Evolutionary conservation across 192 early-diverging fungal genomes (phyloP), one percentile per base, ranked within the genome.

Genomic region (Lobosporangium transversale): DNA sequence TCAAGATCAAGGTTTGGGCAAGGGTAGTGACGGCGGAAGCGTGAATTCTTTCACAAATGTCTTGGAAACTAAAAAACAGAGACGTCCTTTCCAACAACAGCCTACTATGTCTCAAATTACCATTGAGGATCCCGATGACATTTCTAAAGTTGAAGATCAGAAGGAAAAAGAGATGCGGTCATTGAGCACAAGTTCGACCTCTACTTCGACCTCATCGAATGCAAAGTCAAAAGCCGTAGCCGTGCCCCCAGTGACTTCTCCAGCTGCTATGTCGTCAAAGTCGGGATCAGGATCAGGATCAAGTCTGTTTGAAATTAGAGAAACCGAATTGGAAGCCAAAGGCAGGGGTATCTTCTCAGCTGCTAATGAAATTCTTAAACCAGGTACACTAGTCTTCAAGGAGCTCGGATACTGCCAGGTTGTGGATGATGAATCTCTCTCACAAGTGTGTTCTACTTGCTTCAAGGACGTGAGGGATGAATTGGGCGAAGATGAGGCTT

Each of bases 331-430:
- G n/a, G 23, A 23, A 10, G 21, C 2, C 21, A 75, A 56, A 32
- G 71, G 71, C 1, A 43, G 71, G 26, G 71, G 71, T 24, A 40
- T 75, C 23, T 75, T 66, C 30, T 75, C 58, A 23, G 40, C 43
- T 9, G 31, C 55, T 14, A 55, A 27, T 3, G 71, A 66, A n/a
- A 23, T 64, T 0, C 23, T 75, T 10, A 60, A 59, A 35, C 44
- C 71, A 2, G 71, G 71, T 0, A 56, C 24, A 1, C 51, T 75
- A 26, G 52, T 75, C 31, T 75, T 75, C 36, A 75, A 61, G 35
- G 71, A 75, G 29, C 63, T 75, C 15, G 71, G 71, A 43, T 75
- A 66, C 36, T 66, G 62, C 26, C 71, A 75, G 52, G 71, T 75
- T 1, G 71, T 75, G 30, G 52, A 75, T 26, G 71, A 75, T 43